Percentiles rank a stretch among this genome's conserved stretches.
Conservation (phyloP, 805 yeast genomes). For the Yarrowia phangngaensis region DNA sequence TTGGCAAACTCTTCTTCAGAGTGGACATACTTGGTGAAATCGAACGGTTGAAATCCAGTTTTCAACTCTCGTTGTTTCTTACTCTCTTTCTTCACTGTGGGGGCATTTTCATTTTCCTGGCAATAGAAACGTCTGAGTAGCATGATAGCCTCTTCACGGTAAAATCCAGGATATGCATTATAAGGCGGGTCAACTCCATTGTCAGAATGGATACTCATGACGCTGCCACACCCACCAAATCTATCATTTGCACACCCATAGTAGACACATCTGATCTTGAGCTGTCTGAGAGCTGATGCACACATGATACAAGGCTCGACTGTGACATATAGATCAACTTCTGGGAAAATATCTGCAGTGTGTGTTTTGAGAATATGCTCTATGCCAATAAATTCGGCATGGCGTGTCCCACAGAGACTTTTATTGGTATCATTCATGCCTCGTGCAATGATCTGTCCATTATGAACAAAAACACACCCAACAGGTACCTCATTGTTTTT, state of each 20-base stretch:
- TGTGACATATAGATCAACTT: slow-evolving; percentile 77
- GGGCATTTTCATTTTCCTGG: slow-evolving; percentile 81
- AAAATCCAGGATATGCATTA: slow-evolving; percentile 68
- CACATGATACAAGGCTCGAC: slow-evolving; percentile 99
- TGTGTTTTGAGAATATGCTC: slow-evolving; percentile 46
- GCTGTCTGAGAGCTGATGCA: slow-evolving; percentile 82
- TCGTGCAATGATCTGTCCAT: slow-evolving; percentile 54
- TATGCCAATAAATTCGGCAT: slow-evolving; percentile 88
- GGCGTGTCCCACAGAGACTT: slow-evolving; percentile 61
- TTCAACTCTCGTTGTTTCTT: slow-evolving; percentile 56
- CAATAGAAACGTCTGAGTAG: slow-evolving; percentile 79
- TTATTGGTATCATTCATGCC: slow-evolving; percentile 87
- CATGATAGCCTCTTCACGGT: slow-evolving; percentile 77
- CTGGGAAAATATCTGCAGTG: slow-evolving; percentile 43
- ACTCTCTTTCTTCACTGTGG: slow-evolving; percentile 55
- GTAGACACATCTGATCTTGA: slow-evolving; percentile 66
- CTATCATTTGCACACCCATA: slow-evolving; percentile 95
- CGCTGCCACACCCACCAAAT: slow-evolving; percentile 95
- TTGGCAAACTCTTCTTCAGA: slow-evolving; percentile 48
- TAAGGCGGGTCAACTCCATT: slow-evolving; percentile 43
- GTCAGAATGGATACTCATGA: slow-evolving; percentile 56
- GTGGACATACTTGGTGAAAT: slow-evolving; percentile 51
- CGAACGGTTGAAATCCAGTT: slow-evolving; percentile 53
- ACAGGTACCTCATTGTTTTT: slow-evolving; percentile 76
- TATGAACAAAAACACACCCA: slow-evolving; percentile 66